Percentiles rank a stretch among this genome's conserved stretches.
Evolutionary conservation across 805 yeast genomes (phyloP).

Genomic region (Ogataea pini): DNA sequence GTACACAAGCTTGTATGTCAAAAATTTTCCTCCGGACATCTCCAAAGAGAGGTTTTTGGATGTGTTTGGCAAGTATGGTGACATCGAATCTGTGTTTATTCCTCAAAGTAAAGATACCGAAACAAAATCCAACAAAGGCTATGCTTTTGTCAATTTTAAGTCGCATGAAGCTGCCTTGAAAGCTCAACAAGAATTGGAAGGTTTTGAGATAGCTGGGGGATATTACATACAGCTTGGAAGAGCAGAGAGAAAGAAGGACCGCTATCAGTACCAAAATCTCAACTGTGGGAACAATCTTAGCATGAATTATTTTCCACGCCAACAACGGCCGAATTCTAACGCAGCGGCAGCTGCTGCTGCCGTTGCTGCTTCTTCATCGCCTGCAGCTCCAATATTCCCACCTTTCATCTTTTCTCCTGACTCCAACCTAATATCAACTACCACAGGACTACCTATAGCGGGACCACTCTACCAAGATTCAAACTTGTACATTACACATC

Average conservation of each 20-base stretch:
- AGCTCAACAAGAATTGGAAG: constrained; percentile 51
- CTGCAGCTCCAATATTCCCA: constrained; percentile 13
- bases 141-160: constrained; percentile 55
- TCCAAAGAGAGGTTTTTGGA: constrained; percentile 41
- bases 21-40: constrained; percentile 45
- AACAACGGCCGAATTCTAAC: background rate
- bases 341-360: constrained; percentile 3
- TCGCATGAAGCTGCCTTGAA: constrained; percentile 49
- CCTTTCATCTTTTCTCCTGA: constrained; percentile 33
- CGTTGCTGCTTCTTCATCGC: background rate
- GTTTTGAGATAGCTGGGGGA: constrained; percentile 38
- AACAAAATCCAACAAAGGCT: constrained; percentile 39
- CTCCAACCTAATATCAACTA: constrained; percentile 30
- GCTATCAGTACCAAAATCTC: constrained; percentile 28
- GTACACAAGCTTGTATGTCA: constrained; percentile 55
- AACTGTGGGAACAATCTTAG: constrained; percentile 20
- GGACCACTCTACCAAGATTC: constrained; percentile 62
- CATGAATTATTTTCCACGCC: constrained; percentile 13
- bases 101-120: constrained; percentile 41
- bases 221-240: constrained; percentile 39
- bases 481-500: constrained; percentile 68
- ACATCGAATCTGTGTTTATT: constrained; percentile 51
- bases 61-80: constrained; percentile 48
- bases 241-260: constrained; percentile 44
- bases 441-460: constrained; percentile 42